Conservation (phyloP, 768 basidiomycete species). For the Basidioascus undulatus region DNA sequence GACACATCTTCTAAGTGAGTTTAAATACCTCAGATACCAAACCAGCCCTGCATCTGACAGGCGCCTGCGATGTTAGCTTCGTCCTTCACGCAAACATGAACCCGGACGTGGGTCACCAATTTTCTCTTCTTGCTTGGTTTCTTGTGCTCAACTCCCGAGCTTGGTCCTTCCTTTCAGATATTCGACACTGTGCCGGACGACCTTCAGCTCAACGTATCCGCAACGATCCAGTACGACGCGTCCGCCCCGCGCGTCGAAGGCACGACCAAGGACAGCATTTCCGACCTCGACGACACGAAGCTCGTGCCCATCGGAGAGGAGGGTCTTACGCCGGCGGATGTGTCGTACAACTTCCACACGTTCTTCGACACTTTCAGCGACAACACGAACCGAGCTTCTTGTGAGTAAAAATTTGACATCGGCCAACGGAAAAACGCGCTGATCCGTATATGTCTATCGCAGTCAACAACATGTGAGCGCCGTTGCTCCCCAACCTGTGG, state of each 20-base stretch:
- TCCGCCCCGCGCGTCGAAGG: conserved; percentile 19
- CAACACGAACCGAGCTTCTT: conserved; percentile 18
- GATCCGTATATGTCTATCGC: no score
- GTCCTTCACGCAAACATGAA: conserved; percentile 81
- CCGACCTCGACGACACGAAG: conserved; percentile 37
- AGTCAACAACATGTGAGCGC: conserved; percentile 47
- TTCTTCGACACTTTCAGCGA: conserved; percentile 47
- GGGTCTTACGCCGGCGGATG: conserved; percentile 25
- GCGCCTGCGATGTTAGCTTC: no score
- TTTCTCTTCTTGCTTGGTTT: background rate
- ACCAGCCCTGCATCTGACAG: no score
- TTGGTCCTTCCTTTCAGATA: conserved; percentile 26
- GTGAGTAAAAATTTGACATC: conserved; percentile 15
- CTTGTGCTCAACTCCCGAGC: background rate
- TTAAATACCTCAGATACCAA: no score
- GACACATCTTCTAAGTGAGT: conserved; percentile 58
- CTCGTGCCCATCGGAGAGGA: conserved; percentile 37
- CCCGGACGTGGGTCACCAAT: conserved; percentile 11
- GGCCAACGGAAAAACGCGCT: no score
- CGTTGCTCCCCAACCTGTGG: conserved; percentile 26
- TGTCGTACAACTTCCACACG: conserved; percentile 42
- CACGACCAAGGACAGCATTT: conserved; percentile 23
- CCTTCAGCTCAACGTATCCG: conserved; percentile 58
- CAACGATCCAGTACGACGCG: conserved; percentile 50
- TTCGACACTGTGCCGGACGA: conserved; percentile 55